A percentile compares a stretch with the other conserved stretches of the same genome.
Evolutionary conservation across 176 grass and related monocot genomes (phyloP).

Genomic region (Eremochloa ophiuroides): DNA sequence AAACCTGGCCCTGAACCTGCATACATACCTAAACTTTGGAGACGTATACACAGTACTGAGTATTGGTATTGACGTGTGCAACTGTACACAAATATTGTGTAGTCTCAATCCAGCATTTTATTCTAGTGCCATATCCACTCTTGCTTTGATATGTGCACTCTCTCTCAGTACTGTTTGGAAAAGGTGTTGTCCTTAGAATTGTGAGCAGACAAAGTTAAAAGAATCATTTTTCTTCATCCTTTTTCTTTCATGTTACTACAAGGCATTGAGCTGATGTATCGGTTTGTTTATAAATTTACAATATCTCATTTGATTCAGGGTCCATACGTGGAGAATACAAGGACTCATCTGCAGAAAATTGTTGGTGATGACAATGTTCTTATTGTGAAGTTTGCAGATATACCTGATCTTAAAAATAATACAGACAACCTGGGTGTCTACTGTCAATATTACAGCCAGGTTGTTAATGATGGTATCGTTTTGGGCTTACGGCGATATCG

Average conservation of each 20-base stretch:
- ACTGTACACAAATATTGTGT: neutral
- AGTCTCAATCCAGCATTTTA: neutral
- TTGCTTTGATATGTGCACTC: neutral
- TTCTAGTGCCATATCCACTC: neutral
- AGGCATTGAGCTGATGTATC: neutral
- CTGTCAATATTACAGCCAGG: slow-evolving; percentile 28
- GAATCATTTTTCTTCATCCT: neutral
- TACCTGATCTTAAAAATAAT: neutral
- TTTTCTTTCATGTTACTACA: slow-evolving; percentile 5
- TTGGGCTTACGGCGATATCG: slow-evolving; percentile 51
- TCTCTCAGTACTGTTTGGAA: neutral
- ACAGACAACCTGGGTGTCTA: neutral
- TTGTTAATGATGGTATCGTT: slow-evolving; percentile 54
- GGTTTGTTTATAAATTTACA: neutral
- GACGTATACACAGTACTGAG: neutral
- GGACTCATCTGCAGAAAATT: slow-evolving; percentile 63
- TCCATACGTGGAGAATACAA: slow-evolving; percentile 55
- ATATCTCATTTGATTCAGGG: slow-evolving; percentile 50
- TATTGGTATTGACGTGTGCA: neutral
- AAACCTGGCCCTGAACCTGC: neutral
- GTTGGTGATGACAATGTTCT: slow-evolving; percentile 87
- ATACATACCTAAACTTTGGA: neutral
- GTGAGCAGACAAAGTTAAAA: neutral
- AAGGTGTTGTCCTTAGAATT: neutral
- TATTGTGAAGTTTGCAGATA: slow-evolving; percentile 56